Base-by-base conservation (phyloP, 2,329 filamentous ascomycete species). In the Cercospora brassicicola region DNA sequence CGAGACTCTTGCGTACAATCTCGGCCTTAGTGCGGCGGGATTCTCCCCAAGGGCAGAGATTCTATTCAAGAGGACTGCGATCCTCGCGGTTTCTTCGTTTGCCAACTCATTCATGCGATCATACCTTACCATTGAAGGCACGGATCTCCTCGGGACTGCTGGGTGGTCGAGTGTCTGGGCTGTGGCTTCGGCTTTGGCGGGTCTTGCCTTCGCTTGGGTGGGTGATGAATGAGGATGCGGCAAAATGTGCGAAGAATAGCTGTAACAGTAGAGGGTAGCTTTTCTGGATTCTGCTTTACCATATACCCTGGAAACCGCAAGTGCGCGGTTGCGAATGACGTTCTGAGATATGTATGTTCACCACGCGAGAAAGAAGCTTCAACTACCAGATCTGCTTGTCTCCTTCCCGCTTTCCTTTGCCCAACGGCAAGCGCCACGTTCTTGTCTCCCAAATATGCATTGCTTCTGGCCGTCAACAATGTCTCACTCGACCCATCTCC, bases 151-250 rank as follows among this genome's bases (percentile, higher is more conserved):
- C 0, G 94, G 94, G 10, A 92, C 93, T 1, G 81, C 84, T 2
- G 87, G 86, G 0, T 98, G 93, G 84, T 89, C 91, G 1, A 82
- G 83, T 23, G 83, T 94, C 39, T 97, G 93, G 93, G 87, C 87
- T n/a, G 74, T 84, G 23, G 91, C 90, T 6, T 86, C 87, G 3
- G 77, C 85, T 11, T 76, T 89, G 64, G 86, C 87, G 2, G 90
- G 90, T 79, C 84, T 72, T 77, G 86, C 77, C 79, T 86, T 77
- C 82, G 80, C 78, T 10, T 86, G 83, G 82, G 81, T 86, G 13
- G 84, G 81, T 11, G 80, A 84, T 60, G 74, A 75, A 66, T 74
- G 48, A 53, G 45, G 18, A 20, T 20, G 18, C 18, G 18, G 18
- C 18, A 20, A 20, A 23, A 23, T 23, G 3, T n/a, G 45, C 26